A percentile compares a stretch with the other conserved stretches of the same genome.
phyloP scores from a whole-genome alignment of 2,329 filamentous ascomycete genomes.

The Arthrinium puccinioides region DNA sequence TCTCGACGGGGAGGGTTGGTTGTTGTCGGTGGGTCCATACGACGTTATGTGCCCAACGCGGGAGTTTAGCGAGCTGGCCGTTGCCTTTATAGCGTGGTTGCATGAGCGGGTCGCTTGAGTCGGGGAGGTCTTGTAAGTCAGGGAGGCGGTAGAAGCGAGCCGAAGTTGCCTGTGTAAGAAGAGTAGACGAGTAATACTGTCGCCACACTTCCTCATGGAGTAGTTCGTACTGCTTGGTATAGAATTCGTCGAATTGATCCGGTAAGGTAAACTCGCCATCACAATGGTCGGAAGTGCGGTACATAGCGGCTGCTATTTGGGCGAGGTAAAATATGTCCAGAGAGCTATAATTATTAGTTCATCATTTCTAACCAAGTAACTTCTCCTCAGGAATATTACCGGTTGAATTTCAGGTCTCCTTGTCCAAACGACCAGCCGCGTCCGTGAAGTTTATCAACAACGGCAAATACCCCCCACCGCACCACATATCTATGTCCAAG shows the following conservation, averaged over 20 bases:
- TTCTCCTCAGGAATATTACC: neutral
- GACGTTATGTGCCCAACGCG: neutral
- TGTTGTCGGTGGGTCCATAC: neutral
- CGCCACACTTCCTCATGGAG: neutral
- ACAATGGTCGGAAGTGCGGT: neutral
- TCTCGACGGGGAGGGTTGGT: neutral
- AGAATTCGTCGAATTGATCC: neutral
- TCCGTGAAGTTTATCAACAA: neutral
- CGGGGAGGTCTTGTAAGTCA: neutral
- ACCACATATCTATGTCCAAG: neutral
- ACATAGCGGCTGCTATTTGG: slow-evolving; percentile 1
- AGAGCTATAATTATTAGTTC: neutral
- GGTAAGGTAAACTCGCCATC: neutral
- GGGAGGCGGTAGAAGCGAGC: slow-evolving; percentile 1
- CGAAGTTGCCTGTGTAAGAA: neutral
- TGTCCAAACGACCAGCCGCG: slow-evolving; percentile 1
- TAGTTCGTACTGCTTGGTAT: neutral
- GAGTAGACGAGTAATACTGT: neutral
- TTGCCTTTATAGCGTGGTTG: neutral
- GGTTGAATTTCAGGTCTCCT: neutral
- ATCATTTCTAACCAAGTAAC: too few relatives aligned
- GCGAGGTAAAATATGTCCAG: neutral
- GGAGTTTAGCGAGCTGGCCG: neutral
- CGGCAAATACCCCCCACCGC: neutral
- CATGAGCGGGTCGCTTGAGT: neutral